Conservation (phyloP, 2,329 filamentous ascomycete species). For the Davidsoniella australis region DNA sequence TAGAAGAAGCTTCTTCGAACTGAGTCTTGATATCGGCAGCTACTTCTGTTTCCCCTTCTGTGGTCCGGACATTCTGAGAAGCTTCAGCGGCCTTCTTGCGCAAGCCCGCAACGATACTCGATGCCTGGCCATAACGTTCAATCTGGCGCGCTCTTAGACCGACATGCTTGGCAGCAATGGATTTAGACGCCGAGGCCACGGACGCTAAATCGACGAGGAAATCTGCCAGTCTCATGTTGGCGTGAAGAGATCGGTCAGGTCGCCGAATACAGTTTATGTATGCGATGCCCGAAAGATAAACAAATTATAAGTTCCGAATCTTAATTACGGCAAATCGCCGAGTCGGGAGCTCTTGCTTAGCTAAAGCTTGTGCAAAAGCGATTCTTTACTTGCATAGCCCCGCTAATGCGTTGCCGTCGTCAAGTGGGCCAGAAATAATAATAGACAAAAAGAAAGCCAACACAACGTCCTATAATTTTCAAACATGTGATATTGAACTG, state of each 20-base stretch:
- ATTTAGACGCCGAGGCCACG: slow-evolving; percentile 51
- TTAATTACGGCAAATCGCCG: too few species aligned
- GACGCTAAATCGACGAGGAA: slow-evolving; percentile 52
- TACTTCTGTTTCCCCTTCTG: background rate
- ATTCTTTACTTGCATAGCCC: background rate
- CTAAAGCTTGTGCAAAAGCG: background rate
- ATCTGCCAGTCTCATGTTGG: slow-evolving; percentile 42
- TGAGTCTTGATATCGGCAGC: background rate
- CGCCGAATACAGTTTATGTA: too few species aligned
- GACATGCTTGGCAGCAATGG: slow-evolving; percentile 46
- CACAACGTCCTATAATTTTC: too few species aligned
- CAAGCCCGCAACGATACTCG: slow-evolving; percentile 24
- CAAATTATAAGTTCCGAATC: too few species aligned
- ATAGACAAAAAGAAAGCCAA: too few species aligned
- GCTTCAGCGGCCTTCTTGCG: slow-evolving; percentile 15
- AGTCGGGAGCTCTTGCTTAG: too few species aligned
- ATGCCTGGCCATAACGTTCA: slow-evolving; percentile 31
- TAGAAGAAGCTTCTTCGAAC: too few species aligned
- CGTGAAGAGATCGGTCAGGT: too few species aligned
- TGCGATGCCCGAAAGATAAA: too few species aligned
- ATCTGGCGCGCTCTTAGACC: slow-evolving; percentile 39
- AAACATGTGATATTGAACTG: too few species aligned
- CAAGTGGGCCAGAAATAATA: background rate
- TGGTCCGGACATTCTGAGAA: background rate
- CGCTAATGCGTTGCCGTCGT: slow-evolving; percentile 1